phyloP scores from a whole-genome alignment of 768 basidiomycete genomes.

The Sarcodon sp. region DNA sequence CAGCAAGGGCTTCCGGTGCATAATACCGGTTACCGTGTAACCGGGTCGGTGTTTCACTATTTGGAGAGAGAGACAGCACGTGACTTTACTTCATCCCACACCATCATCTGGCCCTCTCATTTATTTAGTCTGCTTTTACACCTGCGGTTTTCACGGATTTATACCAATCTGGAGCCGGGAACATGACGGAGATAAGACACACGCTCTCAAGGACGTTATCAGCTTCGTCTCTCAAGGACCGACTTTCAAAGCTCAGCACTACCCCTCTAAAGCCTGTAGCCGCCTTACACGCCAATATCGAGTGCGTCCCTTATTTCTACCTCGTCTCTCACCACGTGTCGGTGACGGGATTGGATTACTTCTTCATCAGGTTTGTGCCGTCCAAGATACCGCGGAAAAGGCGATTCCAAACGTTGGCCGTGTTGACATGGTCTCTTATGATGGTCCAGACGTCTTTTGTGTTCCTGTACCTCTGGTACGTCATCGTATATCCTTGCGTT shows the following conservation, averaged over 20 bases:
- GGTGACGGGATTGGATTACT: background rate
- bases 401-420: slow-evolving; percentile 79
- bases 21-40: background rate
- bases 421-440: slow-evolving; percentile 80
- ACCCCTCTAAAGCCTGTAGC: slow-evolving; percentile 50
- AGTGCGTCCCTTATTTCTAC: slow-evolving; percentile 29
- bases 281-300: slow-evolving; percentile 58
- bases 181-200: background rate
- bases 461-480: slow-evolving; percentile 79
- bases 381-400: slow-evolving; percentile 77
- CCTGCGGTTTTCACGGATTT: background rate
- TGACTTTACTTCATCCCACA: background rate
- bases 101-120: background rate
- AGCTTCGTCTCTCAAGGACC: slow-evolving; percentile 46
- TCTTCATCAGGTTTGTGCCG: slow-evolving; percentile 58
- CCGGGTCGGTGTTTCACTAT: too few relatives aligned
- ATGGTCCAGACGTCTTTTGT: slow-evolving; percentile 51
- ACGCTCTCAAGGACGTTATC: slow-evolving; percentile 29
- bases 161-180: background rate
- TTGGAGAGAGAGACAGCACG: background rate
- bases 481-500: slow-evolving; percentile 5
- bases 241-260: slow-evolving; percentile 36
- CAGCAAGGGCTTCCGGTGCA: background rate
- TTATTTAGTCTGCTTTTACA: background rate
- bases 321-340: background rate